Conservation (phyloP, 805 yeast species). For the Komagataella pseudopastoris region DNA sequence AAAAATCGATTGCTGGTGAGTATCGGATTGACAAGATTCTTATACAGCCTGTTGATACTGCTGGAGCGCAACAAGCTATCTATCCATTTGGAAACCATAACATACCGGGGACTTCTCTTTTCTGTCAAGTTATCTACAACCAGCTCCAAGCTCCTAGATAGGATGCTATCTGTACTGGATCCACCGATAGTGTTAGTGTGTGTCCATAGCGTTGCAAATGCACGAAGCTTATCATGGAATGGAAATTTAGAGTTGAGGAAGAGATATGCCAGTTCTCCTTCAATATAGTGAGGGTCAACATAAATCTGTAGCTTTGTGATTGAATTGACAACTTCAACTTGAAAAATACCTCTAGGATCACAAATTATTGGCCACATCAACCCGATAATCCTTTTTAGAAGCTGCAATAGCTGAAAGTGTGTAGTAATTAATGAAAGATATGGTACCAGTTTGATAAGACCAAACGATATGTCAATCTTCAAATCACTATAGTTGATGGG, state of each 20-base stretch:
- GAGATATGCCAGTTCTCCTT: slow-evolving; percentile 55
- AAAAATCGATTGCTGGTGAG: slow-evolving; percentile 11
- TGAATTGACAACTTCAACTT: slow-evolving; percentile 56
- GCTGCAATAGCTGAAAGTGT: slow-evolving; percentile 9
- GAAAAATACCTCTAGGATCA: slow-evolving; percentile 37
- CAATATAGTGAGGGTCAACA: slow-evolving; percentile 41
- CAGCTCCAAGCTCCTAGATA: slow-evolving; percentile 52
- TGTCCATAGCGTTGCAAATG: slow-evolving; percentile 61
- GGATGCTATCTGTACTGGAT: slow-evolving; percentile 32
- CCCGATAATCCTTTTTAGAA: slow-evolving; percentile 26
- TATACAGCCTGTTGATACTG: slow-evolving; percentile 45
- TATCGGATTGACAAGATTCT: slow-evolving; percentile 19
- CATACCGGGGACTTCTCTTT: slow-evolving; percentile 25
- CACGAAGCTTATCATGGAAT: slow-evolving; percentile 27
- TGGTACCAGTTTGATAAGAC: neutral
- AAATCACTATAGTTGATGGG: neutral
- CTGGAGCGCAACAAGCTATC: slow-evolving; percentile 32
- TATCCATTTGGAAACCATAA: slow-evolving; percentile 37
- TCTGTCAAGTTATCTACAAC: slow-evolving; percentile 49
- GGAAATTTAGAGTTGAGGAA: slow-evolving; percentile 27
- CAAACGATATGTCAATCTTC: neutral
- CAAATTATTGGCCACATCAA: slow-evolving; percentile 43
- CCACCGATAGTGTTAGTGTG: slow-evolving; percentile 32
- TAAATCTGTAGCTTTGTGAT: slow-evolving; percentile 49
- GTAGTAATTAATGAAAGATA: neutral